Conservation (phyloP, 2,329 filamentous ascomycete genomes). For the Thelonectria olida region DNA sequence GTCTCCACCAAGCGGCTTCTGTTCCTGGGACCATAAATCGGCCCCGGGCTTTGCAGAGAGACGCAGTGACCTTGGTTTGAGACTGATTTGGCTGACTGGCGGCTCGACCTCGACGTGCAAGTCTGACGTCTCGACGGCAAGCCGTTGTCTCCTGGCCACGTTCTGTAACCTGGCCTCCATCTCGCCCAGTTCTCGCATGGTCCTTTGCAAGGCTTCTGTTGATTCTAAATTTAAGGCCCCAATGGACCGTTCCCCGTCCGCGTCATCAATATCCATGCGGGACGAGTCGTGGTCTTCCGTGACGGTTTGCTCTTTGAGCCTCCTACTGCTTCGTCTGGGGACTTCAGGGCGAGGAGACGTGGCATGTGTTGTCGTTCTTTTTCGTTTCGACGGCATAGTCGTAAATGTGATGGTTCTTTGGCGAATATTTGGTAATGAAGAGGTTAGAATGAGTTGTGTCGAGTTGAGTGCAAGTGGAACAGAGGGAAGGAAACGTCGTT, state of each 20-base stretch:
- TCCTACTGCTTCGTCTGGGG: slow-evolving; percentile 40
- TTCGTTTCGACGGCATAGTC: slow-evolving; percentile 54
- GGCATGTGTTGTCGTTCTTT: slow-evolving; percentile 39
- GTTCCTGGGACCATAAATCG: slow-evolving; percentile 23
- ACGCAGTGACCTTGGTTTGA: slow-evolving; percentile 17
- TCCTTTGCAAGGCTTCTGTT: slow-evolving; percentile 46
- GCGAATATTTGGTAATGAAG: neutral
- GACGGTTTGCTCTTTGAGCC: slow-evolving; percentile 23
- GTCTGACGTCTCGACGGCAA: slow-evolving; percentile 55
- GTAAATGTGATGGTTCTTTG: slow-evolving; percentile 12
- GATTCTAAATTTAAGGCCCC: slow-evolving; percentile 15
- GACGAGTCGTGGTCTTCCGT: neutral
- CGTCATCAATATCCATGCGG: neutral
- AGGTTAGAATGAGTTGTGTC: neutral
- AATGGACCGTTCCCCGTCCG: neutral
- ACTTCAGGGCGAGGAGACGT: slow-evolving; percentile 33
- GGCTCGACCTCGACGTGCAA: slow-evolving; percentile 25
- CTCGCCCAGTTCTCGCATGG: slow-evolving; percentile 56
- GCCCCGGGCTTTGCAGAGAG: slow-evolving; percentile 6
- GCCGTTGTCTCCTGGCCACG: slow-evolving; percentile 56
- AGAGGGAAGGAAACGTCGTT: slow-evolving; percentile 13
- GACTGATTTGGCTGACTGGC: neutral
- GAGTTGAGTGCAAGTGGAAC: neutral
- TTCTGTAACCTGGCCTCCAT: slow-evolving; percentile 59
- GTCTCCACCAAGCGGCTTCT: slow-evolving; percentile 32